Evolutionary conservation across 2,329 filamentous ascomycete species (phyloP), one percentile per base, ranked within the genome.

Genomic region (Colletotrichum neosansevieriae): DNA sequence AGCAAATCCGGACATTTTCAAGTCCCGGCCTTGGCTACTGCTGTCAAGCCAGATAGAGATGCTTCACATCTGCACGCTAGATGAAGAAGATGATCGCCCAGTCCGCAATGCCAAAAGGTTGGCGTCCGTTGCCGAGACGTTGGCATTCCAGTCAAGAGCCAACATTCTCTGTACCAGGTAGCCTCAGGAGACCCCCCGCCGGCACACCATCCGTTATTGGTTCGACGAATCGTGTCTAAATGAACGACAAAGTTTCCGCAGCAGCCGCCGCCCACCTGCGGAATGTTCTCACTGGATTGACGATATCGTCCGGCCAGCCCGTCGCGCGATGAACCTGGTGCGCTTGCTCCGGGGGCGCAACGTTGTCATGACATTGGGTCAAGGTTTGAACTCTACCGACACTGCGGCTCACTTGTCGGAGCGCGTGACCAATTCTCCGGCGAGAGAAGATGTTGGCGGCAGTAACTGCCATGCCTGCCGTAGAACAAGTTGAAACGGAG

Each of bases 401-500:
- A 34, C 34, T 21, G 24, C 17, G 36, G 42, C 21, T 59, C 32
- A 54, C 21, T 38, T 38, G 4, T 49, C 9, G n/a, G 47, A 21
- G 24, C 61, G 66, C 66, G 56, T 57, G 56, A 60, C 36, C 17
- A 6, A 6, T 38, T 34, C 29, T 24, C 4, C 45, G 19, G n/a
- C 21, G 38, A 38, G 29, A 10, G 34, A 11, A 19, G 59, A 60
- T 42, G 54, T 65, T 50, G 61, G 36, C 29, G 29, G 54, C 24
- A n/a, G 21, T 47, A 65, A 24, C 24, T 54, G 49, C 19, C 38
- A 65, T 68, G 65, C 54, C 24, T 65, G 56, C 42, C 29, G 49
- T 60, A 66, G 56, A 57, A 66, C 34, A 21, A 56, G 61, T 60
- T 66, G 42, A 66, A 66, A 69, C 56, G 49, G 21, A 29, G 32